These are phyloP conservation scores for Lactifluus hygrophoroides DNA, from an alignment of 768 basidiomycete species.

Conservation along the genomic window DNA sequence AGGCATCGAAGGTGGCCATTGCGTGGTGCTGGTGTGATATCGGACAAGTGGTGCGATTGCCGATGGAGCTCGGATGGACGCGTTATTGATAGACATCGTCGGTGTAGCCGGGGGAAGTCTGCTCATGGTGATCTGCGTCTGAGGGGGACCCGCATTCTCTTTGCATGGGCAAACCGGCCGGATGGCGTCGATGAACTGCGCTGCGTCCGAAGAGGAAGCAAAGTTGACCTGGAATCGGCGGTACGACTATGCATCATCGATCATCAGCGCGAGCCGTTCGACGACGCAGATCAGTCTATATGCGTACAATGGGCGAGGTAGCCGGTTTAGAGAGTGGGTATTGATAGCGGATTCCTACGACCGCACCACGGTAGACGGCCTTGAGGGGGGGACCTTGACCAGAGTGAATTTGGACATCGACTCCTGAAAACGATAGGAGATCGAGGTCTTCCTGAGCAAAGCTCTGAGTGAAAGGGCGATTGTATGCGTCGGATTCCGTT, in stretches of 20 bases:
- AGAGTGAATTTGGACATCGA: constrained; percentile 23
- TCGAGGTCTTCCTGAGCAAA: constrained; percentile 64
- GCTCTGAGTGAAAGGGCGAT: constrained; percentile 2
- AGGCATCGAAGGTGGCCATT: not conserved
- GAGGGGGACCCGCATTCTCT: constrained; percentile 35
- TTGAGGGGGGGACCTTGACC: constrained; percentile 64
- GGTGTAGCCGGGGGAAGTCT: constrained; percentile 20
- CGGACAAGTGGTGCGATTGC: not conserved
- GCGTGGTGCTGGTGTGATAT: not conserved
- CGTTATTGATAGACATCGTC: not conserved
- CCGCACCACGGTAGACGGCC: constrained; percentile 65
- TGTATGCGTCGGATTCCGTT: constrained; percentile 5
- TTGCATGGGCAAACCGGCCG: constrained; percentile 69
- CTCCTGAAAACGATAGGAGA: constrained; percentile 52
- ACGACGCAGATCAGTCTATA: not conserved
- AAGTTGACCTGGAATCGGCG: constrained; percentile 76
- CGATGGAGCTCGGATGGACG: not conserved
- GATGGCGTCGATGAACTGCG: constrained; percentile 54
- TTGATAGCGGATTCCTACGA: constrained; percentile 70
- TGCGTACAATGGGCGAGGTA: constrained; percentile 8
- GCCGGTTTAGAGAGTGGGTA: constrained; percentile 34
- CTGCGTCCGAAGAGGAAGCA: constrained; percentile 36
- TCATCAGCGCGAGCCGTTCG: not conserved
- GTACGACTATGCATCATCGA: constrained; percentile 40
- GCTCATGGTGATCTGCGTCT: constrained; percentile 18